These are phyloP conservation scores for Mortierella hygrophila DNA, from an alignment of 192 early-diverging fungal genomes.

Conservation along the genomic window DNA sequence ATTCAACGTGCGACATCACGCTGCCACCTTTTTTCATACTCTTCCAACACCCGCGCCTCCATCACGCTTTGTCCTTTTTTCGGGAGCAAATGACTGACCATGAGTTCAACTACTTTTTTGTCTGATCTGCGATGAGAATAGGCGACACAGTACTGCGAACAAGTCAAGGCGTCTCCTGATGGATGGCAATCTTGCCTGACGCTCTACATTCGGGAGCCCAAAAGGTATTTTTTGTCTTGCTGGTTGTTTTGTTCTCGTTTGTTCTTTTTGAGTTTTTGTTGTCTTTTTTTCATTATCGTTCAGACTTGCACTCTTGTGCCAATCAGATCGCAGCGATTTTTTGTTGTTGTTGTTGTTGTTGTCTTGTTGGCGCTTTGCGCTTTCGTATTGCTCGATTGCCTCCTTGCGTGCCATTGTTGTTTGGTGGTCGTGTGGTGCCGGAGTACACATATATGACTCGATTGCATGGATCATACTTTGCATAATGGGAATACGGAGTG, in stretches of 20 bases:
- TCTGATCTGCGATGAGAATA: conserved; percentile 33
- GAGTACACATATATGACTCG: background rate
- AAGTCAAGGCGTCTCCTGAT: conserved; percentile 79
- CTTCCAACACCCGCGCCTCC: background rate
- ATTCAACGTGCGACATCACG: background rate
- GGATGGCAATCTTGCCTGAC: conserved; percentile 90
- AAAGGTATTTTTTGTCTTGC: conserved; percentile 63
- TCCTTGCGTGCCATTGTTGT: background rate
- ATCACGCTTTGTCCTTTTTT: background rate
- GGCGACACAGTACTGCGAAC: conserved; percentile 88
- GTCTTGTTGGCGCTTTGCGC: conserved; percentile 9
- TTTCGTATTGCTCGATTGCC: background rate
- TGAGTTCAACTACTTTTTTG: background rate
- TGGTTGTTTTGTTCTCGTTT: background rate
- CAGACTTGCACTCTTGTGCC: conserved; percentile 27
- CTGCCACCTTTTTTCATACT: background rate
- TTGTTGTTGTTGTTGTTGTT: background rate
- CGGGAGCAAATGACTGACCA: background rate
- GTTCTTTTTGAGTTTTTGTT: background rate
- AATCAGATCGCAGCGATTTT: conserved; percentile 34
- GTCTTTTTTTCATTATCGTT: conserved; percentile 1
- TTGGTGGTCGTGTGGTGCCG: background rate
- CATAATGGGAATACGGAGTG: background rate
- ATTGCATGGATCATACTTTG: background rate
- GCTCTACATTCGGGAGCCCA: conserved; percentile 82